Evolutionary conservation across 371 early-diverging fungal species (phyloP), one percentile per base, ranked within the genome.

Genomic region (Circinella umbellata): DNA sequence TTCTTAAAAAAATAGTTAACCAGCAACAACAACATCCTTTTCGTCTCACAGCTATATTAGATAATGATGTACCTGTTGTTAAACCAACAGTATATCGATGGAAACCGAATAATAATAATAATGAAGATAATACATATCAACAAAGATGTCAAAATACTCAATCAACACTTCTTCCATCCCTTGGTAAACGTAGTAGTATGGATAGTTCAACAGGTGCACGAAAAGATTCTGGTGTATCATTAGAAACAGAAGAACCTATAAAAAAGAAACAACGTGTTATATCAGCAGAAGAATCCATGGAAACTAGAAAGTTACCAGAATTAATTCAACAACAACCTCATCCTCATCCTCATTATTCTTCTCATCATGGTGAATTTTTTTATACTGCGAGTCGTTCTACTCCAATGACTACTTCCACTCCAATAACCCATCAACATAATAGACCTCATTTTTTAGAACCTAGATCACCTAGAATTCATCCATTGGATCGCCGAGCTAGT

Each of bases 241-340:
- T 80, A 4, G 69, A 69, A 4, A 61, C 69, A 36, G 73, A 77
- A 36, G 70, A 73, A 15, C 74, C 74, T 7, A 57, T 67, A 35
- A 60, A 69, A 35, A 80, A 82, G 39, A 82, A 80, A 35, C 75
- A 80, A 60, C 71, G 78, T 48, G 69, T 76, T 7, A 69, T 75
- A 67, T 72, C 76, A 35, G 67, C 78, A 35, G 75, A 75, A 47
- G 74, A 78, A 36, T 66, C 69, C 15, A 47, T 68, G 65, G 61
- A 61, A 13, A 18, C 71, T 15, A 66, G 76, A 35, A 76, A 74
- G 20, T 49, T 77, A 11, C 80, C 80, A 34, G 71, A 75, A 34
- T 71, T 71, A 9, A 11, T 42, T 15, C 51, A 8, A 20, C 37
- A 27, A 10, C 54, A 51, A n/a, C 9, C 37, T 54, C 42, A 6